Conservation (phyloP, 495 filamentous ascomycete species). For the Thozetella sp. region DNA sequence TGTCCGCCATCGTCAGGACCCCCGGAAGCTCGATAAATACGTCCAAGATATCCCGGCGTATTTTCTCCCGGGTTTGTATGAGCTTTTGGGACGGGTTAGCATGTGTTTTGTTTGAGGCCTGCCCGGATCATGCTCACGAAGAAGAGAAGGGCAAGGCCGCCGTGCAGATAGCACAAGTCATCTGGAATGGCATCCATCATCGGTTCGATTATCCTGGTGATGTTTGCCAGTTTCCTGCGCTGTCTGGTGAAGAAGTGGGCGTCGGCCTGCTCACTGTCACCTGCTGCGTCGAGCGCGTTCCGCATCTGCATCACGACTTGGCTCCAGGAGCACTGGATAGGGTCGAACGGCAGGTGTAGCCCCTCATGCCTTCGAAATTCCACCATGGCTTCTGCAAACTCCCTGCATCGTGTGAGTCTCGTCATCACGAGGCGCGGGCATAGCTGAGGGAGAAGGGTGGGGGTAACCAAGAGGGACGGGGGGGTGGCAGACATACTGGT, state of each 20-base stretch:
- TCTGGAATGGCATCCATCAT: slow-evolving; percentile 9
- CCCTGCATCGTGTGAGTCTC: background rate
- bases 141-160: slow-evolving; percentile 9
- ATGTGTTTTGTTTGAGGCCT: background rate
- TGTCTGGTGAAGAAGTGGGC: background rate
- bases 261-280: slow-evolving; percentile 6
- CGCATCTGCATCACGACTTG: slow-evolving; percentile 6
- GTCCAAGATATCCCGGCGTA: background rate
- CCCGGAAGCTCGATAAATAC: background rate
- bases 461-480: background rate
- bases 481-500: background rate
- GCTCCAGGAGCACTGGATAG: background rate
- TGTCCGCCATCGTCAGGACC: background rate
- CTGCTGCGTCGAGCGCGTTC: slow-evolving; percentile 1
- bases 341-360: background rate
- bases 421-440: background rate
- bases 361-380: background rate
- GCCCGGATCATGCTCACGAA: background rate
- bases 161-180: slow-evolving; percentile 6
- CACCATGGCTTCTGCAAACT: background rate
- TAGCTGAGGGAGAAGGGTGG: background rate
- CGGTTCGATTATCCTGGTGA: slow-evolving; percentile 7
- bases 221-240: slow-evolving; percentile 2
- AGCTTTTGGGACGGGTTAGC: background rate
- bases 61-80: background rate